Conservation (phyloP, 306 rosid species). For the Quercus aquifolioides region DNA sequence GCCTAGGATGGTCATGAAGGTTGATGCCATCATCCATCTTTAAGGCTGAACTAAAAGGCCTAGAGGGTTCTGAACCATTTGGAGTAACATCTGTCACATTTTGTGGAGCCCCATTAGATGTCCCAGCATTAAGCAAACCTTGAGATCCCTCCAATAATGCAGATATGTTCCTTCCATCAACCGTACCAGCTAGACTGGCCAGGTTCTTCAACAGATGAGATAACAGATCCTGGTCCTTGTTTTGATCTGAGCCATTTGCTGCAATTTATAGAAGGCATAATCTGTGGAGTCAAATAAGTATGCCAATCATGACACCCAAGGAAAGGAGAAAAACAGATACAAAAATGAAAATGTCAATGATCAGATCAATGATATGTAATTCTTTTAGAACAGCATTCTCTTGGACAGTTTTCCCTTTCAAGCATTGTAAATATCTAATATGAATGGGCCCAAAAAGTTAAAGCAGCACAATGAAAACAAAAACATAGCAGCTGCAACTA, state of each 20-base stretch:
- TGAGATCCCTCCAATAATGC: slow-evolving; percentile 57
- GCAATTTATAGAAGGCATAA: slow-evolving; percentile 40
- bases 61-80: slow-evolving; percentile 29
- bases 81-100: slow-evolving; percentile 39
- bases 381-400: not conserved
- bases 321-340: slow-evolving; percentile 8
- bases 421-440: not conserved
- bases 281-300: slow-evolving; percentile 32
- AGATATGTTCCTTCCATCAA: slow-evolving; percentile 49
- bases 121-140: slow-evolving; percentile 42
- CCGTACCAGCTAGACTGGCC: slow-evolving; percentile 49
- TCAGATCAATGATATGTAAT: slow-evolving; percentile 6
- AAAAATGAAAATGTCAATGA: slow-evolving; percentile 1
- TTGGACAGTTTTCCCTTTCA: not conserved
- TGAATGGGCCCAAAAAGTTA: not conserved
- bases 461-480: not conserved
- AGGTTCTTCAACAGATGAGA: slow-evolving; percentile 62
- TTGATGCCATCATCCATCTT: slow-evolving; percentile 26
- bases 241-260: slow-evolving; percentile 58
- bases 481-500: not conserved
- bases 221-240: slow-evolving; percentile 57
- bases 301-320: slow-evolving; percentile 26
- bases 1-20: slow-evolving; percentile 21
- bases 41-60: slow-evolving; percentile 39
- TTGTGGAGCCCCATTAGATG: slow-evolving; percentile 27